Evolutionary conservation across 257 asterid species (phyloP), one percentile per base, ranked within the genome.

Genomic region (Dorcoceras hygrometricum): DNA sequence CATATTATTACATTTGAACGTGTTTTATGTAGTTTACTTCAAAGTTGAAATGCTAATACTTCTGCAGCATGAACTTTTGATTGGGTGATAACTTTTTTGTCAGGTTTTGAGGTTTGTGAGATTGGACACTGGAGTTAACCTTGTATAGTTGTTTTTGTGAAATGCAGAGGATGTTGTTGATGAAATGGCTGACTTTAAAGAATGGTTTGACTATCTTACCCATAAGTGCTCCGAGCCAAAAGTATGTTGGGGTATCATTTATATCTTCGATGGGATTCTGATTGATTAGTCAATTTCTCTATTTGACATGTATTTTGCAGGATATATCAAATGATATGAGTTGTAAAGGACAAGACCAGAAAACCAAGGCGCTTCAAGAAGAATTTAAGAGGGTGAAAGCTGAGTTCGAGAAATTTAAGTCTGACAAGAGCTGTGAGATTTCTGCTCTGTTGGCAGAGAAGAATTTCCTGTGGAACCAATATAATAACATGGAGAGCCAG

Each of bases 391-490:
- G 73, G 83, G 79, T 83, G 69, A 77, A 79, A 73, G 69, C 63
- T 75, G 97, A 84, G 81, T 61, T 83, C 25, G 85, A 77, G 79
- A 77, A 70, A 75, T 78, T 67, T 64, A 72, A 69, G 16, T 56
- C 64, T 43, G 87, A 88, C 63, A 86, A 85, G 57, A 66, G 61
- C 29, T 34, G 78, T 0, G 97, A 88, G 79, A 70, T 86, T 26
- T 74, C 84, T 51, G 80, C 83, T 70, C 83, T 90, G 61, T 59
- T 83, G 76, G 73, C 83, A 51, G 97, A 90, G 83, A 90, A 88
- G 71, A 76, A 68, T 2, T 93, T 90, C 59, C 71, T 84, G 25
- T 90, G 97, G 97, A 86, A 93, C 79, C 97, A 90, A 77, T 85
- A 66, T 26, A 78, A 72, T 22, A 66, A 58, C 63, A 69, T 86